These are phyloP conservation scores for Amaranthus tricolor DNA, from an alignment of 179 eudicot species.

Conservation along the genomic window DNA sequence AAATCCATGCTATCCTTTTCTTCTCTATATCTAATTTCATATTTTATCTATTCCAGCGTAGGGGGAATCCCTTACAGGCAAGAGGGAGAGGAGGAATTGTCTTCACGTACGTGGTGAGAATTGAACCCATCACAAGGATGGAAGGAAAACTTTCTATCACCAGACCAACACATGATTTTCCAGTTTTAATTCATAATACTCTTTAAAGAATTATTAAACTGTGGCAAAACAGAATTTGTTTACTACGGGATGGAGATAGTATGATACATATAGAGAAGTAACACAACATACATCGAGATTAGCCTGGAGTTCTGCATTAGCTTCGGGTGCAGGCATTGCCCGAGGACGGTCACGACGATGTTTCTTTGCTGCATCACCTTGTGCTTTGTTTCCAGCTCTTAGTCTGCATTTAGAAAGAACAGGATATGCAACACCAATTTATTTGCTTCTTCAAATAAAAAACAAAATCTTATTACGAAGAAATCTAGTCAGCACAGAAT, in stretches of 20 bases:
- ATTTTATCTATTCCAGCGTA: no score
- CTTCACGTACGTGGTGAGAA: no score
- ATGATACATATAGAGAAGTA: constrained; percentile 8
- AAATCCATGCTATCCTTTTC: no score
- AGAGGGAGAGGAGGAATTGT: no score
- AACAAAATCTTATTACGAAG: no score
- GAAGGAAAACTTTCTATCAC: no score
- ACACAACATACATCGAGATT: constrained; percentile 46
- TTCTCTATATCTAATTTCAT: no score
- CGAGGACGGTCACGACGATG: constrained; percentile 42
- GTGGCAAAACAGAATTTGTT: background rate
- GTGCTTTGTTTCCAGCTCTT: constrained; percentile 66
- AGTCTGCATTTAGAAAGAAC: constrained; percentile 35
- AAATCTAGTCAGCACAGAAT: background rate
- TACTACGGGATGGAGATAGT: background rate
- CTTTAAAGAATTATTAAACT: background rate
- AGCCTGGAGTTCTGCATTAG: constrained; percentile 53
- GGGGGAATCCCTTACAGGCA: no score
- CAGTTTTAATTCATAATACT: background rate
- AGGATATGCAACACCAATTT: background rate
- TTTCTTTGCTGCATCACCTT: constrained; percentile 44
- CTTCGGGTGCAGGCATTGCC: constrained; percentile 50
- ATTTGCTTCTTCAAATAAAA: background rate
- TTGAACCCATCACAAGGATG: no score
- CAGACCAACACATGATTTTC: background rate